A percentile compares a stretch with the other conserved stretches of the same genome.
These are phyloP conservation scores for Teratosphaeria viscida DNA, from an alignment of 2,329 filamentous ascomycete genomes.

Conservation along the genomic window DNA sequence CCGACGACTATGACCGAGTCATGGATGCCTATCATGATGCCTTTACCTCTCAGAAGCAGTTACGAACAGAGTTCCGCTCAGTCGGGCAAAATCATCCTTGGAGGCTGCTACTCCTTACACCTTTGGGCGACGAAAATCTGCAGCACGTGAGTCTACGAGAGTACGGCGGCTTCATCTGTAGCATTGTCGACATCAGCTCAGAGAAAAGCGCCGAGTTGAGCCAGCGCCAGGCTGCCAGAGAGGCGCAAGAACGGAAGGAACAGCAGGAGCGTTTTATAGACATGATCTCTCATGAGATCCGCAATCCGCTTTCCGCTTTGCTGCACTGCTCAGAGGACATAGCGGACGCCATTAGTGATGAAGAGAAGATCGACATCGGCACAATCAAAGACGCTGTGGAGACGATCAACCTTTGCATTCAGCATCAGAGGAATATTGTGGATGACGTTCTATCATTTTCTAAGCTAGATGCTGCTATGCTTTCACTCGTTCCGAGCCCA, in stretches of 20 bases:
- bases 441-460: slow-evolving; percentile 31
- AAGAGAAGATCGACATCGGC: slow-evolving; percentile 8
- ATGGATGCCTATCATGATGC: slow-evolving; percentile 34
- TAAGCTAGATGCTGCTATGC: slow-evolving; percentile 24
- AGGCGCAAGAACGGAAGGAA: slow-evolving; percentile 34
- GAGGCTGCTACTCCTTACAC: slow-evolving; percentile 34
- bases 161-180: slow-evolving; percentile 36
- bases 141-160: slow-evolving; percentile 20
- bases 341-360: slow-evolving; percentile 18
- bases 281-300: slow-evolving; percentile 31
- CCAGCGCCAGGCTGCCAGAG: slow-evolving; percentile 32
- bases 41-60: slow-evolving; percentile 27
- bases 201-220: slow-evolving; percentile 34
- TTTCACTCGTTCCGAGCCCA: slow-evolving; percentile 18
- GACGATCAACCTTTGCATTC: slow-evolving; percentile 33
- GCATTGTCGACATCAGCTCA: slow-evolving; percentile 36
- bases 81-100: slow-evolving; percentile 24
- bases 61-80: slow-evolving; percentile 35
- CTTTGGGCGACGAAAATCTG: slow-evolving; percentile 30
- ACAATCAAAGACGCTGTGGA: slow-evolving; percentile 19
- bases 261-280: slow-evolving; percentile 36
- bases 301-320: slow-evolving; percentile 28
- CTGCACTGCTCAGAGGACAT: slow-evolving; percentile 36
- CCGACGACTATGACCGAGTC: slow-evolving; percentile 34
- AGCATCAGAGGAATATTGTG: slow-evolving; percentile 32